Evolutionary conservation across 768 basidiomycete species (phyloP).

Genomic region (Cubamyces lactineus): DNA sequence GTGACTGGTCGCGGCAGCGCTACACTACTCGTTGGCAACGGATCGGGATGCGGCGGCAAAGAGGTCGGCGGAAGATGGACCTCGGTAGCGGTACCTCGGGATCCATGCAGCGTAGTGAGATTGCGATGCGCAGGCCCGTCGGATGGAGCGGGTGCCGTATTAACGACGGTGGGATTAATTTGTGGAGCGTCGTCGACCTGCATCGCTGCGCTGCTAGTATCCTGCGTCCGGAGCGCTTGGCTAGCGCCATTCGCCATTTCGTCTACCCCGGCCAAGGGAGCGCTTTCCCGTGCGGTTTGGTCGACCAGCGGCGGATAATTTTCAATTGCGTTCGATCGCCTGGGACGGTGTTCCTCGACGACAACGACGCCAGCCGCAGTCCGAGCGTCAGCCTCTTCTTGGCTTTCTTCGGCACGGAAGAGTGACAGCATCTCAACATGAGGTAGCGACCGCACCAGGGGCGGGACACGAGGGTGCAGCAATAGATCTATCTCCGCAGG

Average conservation of each 20-base stretch:
- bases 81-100: not conserved
- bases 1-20: constrained; percentile 2
- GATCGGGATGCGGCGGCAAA: constrained; percentile 19
- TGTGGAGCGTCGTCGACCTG: constrained; percentile 17
- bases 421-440: constrained; percentile 63
- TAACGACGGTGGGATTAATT: not conserved
- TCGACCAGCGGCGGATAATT: not conserved
- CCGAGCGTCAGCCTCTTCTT: constrained; percentile 59
- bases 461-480: constrained; percentile 80
- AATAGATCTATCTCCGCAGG: constrained; percentile 54
- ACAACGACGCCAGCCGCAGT: constrained; percentile 42
- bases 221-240: not conserved
- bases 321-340: constrained; percentile 20
- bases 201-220: constrained; percentile 1
- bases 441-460: constrained; percentile 69
- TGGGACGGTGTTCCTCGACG: constrained; percentile 19
- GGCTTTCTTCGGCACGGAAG: constrained; percentile 62
- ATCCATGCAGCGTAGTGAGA: not conserved
- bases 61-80: not conserved
- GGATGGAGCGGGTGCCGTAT: not conserved
- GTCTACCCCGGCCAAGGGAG: not conserved
- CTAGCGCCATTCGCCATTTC: constrained; percentile 4
- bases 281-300: not conserved
- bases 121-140: not conserved
- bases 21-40: constrained; percentile 12